These are phyloP conservation scores for Phytophthora pistaciae DNA, from an alignment of 352 stramenopile genomes.

Conservation along the genomic window DNA sequence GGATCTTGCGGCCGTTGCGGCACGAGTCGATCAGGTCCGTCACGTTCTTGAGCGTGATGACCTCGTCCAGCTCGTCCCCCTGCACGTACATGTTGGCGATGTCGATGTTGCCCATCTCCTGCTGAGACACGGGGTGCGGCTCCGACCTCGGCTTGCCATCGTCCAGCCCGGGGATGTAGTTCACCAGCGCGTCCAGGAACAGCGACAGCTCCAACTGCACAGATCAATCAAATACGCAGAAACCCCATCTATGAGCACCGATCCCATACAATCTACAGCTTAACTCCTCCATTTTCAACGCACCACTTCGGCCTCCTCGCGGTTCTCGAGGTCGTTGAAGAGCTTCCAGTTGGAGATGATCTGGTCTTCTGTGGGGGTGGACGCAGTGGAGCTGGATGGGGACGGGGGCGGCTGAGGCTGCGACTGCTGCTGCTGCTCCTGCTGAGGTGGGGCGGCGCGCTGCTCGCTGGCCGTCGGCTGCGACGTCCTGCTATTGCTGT, in stretches of 20 bases:
- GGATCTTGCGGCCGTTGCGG: constrained; percentile 82
- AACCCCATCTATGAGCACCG: neutral
- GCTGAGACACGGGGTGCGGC: constrained; percentile 46
- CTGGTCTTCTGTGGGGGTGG: constrained; percentile 59
- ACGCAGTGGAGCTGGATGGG: constrained; percentile 40
- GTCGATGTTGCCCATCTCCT: constrained; percentile 79
- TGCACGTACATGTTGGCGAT: constrained; percentile 89
- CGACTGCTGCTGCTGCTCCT: constrained; percentile 14
- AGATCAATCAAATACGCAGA: neutral
- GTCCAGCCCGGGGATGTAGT: constrained; percentile 82
- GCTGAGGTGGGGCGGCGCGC: constrained; percentile 17
- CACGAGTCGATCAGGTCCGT: constrained; percentile 83
- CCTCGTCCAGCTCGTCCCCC: constrained; percentile 57
- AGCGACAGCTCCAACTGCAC: constrained; percentile 77
- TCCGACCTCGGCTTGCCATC: constrained; percentile 38
- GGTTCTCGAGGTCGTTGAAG: constrained; percentile 89
- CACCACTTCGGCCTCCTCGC: constrained; percentile 85
- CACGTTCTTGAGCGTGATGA: constrained; percentile 76
- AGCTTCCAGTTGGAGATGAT: constrained; percentile 88
- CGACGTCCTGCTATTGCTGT: constrained; percentile 19
- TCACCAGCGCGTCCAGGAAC: constrained; percentile 79
- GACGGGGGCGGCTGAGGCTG: constrained; percentile 29
- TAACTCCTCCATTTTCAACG: constrained; percentile 4
- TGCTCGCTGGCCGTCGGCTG: constrained; percentile 29
- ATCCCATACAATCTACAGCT: neutral